Evolutionary conservation across 345 rosid species (phyloP).

Genomic region (Arabis hirsuta): DNA sequence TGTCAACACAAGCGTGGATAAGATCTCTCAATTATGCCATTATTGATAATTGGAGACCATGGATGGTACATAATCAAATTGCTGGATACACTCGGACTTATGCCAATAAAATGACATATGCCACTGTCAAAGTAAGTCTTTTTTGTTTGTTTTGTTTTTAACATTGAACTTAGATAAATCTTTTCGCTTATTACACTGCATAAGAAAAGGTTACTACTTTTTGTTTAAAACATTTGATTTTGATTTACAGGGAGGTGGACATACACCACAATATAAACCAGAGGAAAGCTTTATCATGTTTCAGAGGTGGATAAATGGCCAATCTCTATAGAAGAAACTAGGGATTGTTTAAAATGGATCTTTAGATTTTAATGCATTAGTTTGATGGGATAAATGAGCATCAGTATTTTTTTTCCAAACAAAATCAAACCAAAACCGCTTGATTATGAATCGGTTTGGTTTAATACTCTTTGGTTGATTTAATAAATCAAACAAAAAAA

Average conservation of each 20-base stretch:
- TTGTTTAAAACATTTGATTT: not conserved
- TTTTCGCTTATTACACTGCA: not conserved
- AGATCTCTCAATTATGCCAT: constrained; percentile 55
- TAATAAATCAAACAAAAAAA: constrained; percentile 3
- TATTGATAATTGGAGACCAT: constrained; percentile 61
- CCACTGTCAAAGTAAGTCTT: constrained; percentile 58
- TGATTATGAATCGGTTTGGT: not conserved
- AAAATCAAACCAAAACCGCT: not conserved
- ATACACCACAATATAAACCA: constrained; percentile 52
- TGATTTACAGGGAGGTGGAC: constrained; percentile 62
- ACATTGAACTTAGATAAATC: too few species aligned
- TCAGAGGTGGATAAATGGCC: constrained; percentile 28
- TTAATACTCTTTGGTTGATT: not conserved
- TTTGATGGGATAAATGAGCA: too few species aligned
- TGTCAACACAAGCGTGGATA: constrained; percentile 63
- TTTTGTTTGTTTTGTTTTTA: too few species aligned
- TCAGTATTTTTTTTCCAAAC: too few species aligned
- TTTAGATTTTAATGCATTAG: too few species aligned
- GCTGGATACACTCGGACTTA: constrained; percentile 60
- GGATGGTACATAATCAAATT: constrained; percentile 55
- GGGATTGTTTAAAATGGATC: too few species aligned
- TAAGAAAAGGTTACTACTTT: not conserved
- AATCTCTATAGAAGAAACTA: not conserved
- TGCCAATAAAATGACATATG: constrained; percentile 64
- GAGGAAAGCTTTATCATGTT: constrained; percentile 52